Percentiles rank a stretch among this genome's conserved stretches.
phyloP scores from a whole-genome alignment of 352 stramenopile genomes.

The Phytophthora tentaculata region DNA sequence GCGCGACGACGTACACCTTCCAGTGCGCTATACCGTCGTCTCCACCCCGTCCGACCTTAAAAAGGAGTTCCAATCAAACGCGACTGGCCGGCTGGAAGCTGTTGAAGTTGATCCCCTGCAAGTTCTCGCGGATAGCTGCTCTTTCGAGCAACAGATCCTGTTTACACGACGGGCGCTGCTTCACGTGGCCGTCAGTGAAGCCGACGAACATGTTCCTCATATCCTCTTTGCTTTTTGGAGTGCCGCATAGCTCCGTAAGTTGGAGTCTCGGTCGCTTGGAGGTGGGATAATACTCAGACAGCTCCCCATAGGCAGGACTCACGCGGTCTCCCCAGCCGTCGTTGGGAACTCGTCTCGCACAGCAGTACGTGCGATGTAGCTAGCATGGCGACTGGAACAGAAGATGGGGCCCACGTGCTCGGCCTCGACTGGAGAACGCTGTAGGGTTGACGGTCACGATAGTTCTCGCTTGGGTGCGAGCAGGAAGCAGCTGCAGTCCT shows the following conservation, averaged over 20 bases:
- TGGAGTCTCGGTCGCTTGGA: constrained; percentile 85
- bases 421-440: constrained; percentile 67
- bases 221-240: constrained; percentile 84
- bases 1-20: constrained; percentile 97
- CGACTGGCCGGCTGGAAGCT: constrained; percentile 93
- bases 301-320: constrained; percentile 95
- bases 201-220: constrained; percentile 95
- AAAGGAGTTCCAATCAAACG: constrained; percentile 92
- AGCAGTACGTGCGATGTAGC: constrained; percentile 96
- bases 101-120: constrained; percentile 88
- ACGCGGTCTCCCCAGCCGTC: constrained; percentile 95
- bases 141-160: constrained; percentile 94
- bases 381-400: constrained; percentile 97
- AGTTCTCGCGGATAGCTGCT: constrained; percentile 78
- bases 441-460: constrained; percentile 75
- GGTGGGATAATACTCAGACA: constrained; percentile 95
- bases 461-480: constrained; percentile 69
- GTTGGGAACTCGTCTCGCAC: constrained; percentile 98
- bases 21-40: constrained; percentile 96
- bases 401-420: constrained; percentile 97
- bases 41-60: constrained; percentile 95
- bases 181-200: constrained; percentile 79
- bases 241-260: constrained; percentile 81
- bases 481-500: constrained; percentile 67
- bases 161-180: constrained; percentile 97